phyloP scores from a whole-genome alignment of 768 basidiomycete species.

The Psilocybe tampanensis region DNA sequence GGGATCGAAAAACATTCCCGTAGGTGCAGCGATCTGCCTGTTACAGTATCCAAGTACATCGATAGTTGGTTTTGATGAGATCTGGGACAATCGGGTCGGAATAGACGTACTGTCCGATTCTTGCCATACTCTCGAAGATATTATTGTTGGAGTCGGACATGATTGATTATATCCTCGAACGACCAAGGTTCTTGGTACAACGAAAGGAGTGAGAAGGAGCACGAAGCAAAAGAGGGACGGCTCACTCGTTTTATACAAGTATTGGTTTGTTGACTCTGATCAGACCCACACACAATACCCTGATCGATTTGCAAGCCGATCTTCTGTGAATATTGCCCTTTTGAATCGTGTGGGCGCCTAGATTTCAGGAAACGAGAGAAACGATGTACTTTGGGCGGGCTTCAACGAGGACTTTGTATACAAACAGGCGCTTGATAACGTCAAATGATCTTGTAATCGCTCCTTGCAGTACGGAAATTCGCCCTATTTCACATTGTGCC shows the following conservation, averaged over 20 bases:
- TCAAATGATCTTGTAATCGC: neutral
- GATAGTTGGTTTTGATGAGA: conserved; percentile 1
- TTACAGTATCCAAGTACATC: neutral
- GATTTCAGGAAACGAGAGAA: neutral
- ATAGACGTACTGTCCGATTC: neutral
- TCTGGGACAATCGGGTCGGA: neutral
- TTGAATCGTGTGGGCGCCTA: neutral
- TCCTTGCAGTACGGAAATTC: neutral
- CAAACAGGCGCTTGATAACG: neutral
- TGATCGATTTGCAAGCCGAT: neutral
- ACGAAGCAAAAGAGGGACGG: too few species aligned
- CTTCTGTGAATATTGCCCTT: neutral
- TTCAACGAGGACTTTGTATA: neutral
- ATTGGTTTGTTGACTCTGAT: neutral
- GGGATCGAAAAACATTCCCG: neutral
- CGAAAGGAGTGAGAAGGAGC: too few species aligned
- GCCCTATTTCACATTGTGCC: neutral
- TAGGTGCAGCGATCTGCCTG: neutral
- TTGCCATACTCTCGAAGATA: neutral
- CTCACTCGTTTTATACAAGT: neutral
- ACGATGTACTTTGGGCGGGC: neutral
- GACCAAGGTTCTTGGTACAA: too few species aligned
- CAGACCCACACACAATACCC: neutral
- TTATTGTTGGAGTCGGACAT: too few species aligned
- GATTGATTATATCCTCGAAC: too few species aligned